Percentiles rank a stretch among this genome's conserved stretches.
Evolutionary conservation across 305 asterid species (phyloP).

Genomic region (Fraxinus velutina): DNA sequence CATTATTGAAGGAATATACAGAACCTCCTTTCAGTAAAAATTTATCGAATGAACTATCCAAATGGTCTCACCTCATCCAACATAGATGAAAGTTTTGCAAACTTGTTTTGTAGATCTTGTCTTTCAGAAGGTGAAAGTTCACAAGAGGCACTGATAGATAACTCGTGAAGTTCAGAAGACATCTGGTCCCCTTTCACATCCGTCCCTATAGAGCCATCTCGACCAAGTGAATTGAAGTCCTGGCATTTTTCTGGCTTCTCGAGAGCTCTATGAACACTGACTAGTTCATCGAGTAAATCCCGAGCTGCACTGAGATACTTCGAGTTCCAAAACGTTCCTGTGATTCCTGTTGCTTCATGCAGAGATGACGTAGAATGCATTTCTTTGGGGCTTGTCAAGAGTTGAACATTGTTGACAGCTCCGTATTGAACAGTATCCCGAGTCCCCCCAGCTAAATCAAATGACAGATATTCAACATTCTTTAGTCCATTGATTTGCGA

Average conservation of each 20-base stretch:
- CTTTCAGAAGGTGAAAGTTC: constrained; percentile 50
- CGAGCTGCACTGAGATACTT: constrained; percentile 58
- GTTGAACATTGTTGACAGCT: constrained; percentile 22
- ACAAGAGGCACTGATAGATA: constrained; percentile 22
- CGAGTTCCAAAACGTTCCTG: constrained; percentile 42
- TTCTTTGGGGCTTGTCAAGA: constrained; percentile 33
- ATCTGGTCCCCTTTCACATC: constrained; percentile 33
- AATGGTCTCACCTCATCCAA: constrained; percentile 54
- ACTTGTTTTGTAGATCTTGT: constrained; percentile 51
- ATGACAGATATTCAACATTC: constrained; percentile 48
- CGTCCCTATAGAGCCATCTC: constrained; percentile 31
- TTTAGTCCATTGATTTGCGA: constrained; percentile 35
- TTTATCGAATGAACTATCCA: background rate
- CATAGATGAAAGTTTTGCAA: constrained; percentile 50
- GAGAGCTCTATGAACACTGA: constrained; percentile 43
- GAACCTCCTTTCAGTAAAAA: background rate
- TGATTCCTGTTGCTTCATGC: constrained; percentile 27
- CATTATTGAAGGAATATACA: background rate
- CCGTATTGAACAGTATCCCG: constrained; percentile 29
- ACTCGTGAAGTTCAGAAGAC: constrained; percentile 31
- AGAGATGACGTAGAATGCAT: constrained; percentile 27
- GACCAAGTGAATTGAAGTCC: constrained; percentile 27
- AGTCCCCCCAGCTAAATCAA: constrained; percentile 36
- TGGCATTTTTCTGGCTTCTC: constrained; percentile 30
- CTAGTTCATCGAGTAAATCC: constrained; percentile 62